A percentile compares a stretch with the other conserved stretches of the same genome.
phyloP scores from a whole-genome alignment of 2,329 filamentous ascomycete genomes.

The Colletotrichum somersetense region DNA sequence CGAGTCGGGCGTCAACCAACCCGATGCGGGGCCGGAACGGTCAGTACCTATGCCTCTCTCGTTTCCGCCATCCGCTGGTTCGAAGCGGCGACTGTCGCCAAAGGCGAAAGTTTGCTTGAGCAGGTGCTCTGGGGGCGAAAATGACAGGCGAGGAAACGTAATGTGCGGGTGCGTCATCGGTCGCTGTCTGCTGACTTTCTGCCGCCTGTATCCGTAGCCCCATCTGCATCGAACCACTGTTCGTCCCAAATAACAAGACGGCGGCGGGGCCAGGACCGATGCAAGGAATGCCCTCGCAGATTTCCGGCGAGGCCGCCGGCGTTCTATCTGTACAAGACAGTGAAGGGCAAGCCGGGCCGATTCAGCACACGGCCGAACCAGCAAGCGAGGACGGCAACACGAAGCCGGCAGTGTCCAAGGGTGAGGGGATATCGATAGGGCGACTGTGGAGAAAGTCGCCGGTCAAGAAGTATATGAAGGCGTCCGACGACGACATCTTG shows the following conservation, averaged over 20 bases:
- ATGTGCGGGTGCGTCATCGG: background rate
- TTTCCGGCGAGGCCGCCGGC: constrained; percentile 7
- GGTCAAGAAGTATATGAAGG: background rate
- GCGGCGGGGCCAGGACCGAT: constrained; percentile 8
- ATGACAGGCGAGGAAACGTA: background rate
- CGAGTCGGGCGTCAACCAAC: constrained; percentile 22
- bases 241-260: constrained; percentile 34
- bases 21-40: constrained; percentile 30
- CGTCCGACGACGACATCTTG: constrained; percentile 50
- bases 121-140: background rate
- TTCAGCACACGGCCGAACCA: background rate
- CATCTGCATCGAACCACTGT: constrained; percentile 51
- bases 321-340: constrained; percentile 10
- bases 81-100: background rate
- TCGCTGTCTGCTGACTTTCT: constrained; percentile 27
- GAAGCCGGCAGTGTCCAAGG: background rate
- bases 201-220: constrained; percentile 45
- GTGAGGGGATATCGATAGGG: background rate
- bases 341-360: constrained; percentile 7
- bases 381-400: background rate
- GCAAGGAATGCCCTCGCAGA: constrained; percentile 16
- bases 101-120: background rate
- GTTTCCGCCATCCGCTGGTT: background rate
- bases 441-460: constrained; percentile 17
- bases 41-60: constrained; percentile 5